Evolutionary conservation across 179 eudicot species (phyloP).

Genomic region (Silene coronaria): DNA sequence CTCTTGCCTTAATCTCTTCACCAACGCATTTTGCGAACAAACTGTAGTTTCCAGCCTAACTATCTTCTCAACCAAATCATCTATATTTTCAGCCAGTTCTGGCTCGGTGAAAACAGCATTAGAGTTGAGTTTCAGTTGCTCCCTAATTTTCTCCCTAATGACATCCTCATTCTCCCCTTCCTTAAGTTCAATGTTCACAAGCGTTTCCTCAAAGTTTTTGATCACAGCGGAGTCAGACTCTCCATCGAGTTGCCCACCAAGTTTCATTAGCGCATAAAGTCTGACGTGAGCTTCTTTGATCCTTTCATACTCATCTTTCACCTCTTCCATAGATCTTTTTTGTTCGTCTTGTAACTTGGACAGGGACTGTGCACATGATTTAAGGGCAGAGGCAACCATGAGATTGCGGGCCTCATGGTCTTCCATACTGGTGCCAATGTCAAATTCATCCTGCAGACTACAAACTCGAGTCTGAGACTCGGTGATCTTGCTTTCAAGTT

Average conservation of each 20-base stretch:
- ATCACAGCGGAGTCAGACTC: not conserved
- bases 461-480: conserved; percentile 59
- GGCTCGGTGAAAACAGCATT: conserved; percentile 42
- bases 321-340: conserved; percentile 35
- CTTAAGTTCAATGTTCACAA: conserved; percentile 25
- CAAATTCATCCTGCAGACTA: conserved; percentile 68
- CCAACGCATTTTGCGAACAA: conserved; percentile 61
- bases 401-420: conserved; percentile 69
- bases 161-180: conserved; percentile 29
- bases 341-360: conserved; percentile 52
- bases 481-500: conserved; percentile 51
- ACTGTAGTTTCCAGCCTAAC: conserved; percentile 51
- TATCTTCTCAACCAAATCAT: conserved; percentile 69
- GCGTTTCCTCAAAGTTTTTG: conserved; percentile 21
- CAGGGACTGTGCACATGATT: conserved; percentile 65
- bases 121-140: conserved; percentile 35
- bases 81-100: conserved; percentile 79
- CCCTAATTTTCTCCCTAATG: conserved; percentile 38
- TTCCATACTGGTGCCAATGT: conserved; percentile 60
- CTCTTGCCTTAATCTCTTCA: conserved; percentile 54
- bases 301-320: conserved; percentile 43
- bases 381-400: conserved; percentile 66
- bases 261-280: conserved; percentile 39
- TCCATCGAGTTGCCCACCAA: conserved; percentile 13
- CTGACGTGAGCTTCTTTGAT: conserved; percentile 48